phyloP scores from a whole-genome alignment of 345 rosid species.

The Clarkia xantiana region DNA sequence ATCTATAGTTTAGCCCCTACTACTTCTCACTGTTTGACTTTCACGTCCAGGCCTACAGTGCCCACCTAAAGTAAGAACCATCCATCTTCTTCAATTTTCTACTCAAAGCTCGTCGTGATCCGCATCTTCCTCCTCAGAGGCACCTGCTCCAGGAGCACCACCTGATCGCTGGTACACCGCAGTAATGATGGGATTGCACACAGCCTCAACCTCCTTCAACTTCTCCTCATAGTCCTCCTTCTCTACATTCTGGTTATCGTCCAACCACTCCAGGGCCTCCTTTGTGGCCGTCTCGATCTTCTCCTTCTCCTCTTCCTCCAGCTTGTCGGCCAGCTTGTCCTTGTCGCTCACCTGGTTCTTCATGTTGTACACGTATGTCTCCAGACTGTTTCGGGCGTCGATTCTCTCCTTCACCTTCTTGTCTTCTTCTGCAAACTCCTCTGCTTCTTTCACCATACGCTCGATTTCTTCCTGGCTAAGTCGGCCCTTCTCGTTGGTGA shows the following conservation, averaged over 20 bases:
- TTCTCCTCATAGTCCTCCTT: slow-evolving; percentile 91
- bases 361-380: slow-evolving; percentile 90
- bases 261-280: slow-evolving; percentile 91
- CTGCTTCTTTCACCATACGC: slow-evolving; percentile 85
- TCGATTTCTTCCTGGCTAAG: slow-evolving; percentile 94
- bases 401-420: slow-evolving; percentile 86
- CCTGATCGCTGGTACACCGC: slow-evolving; percentile 80
- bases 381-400: slow-evolving; percentile 80
- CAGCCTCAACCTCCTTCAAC: slow-evolving; percentile 88
- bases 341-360: slow-evolving; percentile 85
- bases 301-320: slow-evolving; percentile 84
- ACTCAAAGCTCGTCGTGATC: slow-evolving; percentile 46
- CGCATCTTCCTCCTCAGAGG: slow-evolving; percentile 32
- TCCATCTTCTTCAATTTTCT: not conserved
- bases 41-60: not conserved
- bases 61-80: not conserved
- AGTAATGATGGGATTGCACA: slow-evolving; percentile 79
- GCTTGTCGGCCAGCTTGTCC: slow-evolving; percentile 92
- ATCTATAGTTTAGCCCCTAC: no score
- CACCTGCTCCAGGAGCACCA: slow-evolving; percentile 53
- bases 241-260: slow-evolving; percentile 81
- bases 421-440: slow-evolving; percentile 95
- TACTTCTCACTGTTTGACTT: no score
- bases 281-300: slow-evolving; percentile 67
- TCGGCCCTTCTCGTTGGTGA: slow-evolving; percentile 92